Base-by-base conservation (phyloP, 768 basidiomycete genomes). In the Phanerochaete carnosa region DNA sequence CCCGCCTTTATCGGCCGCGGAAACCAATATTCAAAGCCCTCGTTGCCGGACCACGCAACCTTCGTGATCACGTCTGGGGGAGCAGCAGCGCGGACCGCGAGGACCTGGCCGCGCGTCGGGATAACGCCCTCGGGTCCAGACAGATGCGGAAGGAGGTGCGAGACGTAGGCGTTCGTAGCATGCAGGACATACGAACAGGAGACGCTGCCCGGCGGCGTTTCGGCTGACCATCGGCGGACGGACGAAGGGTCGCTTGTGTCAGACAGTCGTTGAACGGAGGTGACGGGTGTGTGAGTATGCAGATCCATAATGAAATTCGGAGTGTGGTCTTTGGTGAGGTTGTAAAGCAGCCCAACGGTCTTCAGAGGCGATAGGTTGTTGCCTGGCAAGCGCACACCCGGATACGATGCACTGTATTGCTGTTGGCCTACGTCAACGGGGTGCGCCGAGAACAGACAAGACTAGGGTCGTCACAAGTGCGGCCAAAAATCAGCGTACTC, bases 91-190 rank as follows among this genome's bases (percentile, higher is more conserved):
- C 79, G 77, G 0, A 75, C 71, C 0, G 81, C 75, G 33, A 83
- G 68, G 45, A 87, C 77, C 68, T 94, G 92, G 1, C 87, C 91
- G 12, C 92, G 86, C 0, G 83, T 83, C 0, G 91, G 92, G 3
- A 89, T 73, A 56, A 94, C 85, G 1, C 82, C 81, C 0, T 65
- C 62, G 15, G 78, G 77, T 0, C 86, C 84, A 8, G 77, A 65
- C 29, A 94, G 69, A 60, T 85, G 81, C 0, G 90, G 89, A n/a
- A 97, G 77, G 35, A 96, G 81, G 65, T 89, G 80, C 3, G 87
- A 83, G 12, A 87, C 83, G 62, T 95, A 95, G 0, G 78, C 95
- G 66, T 97, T 97, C 11, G 92, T 95, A 0, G 92, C 92, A 69
- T 95, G 92, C 3, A 97, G 76, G 46, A 96, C 82, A 61, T 86